Base-by-base conservation (phyloP, 768 basidiomycete species). In the Leucocoprinus leucothites region DNA sequence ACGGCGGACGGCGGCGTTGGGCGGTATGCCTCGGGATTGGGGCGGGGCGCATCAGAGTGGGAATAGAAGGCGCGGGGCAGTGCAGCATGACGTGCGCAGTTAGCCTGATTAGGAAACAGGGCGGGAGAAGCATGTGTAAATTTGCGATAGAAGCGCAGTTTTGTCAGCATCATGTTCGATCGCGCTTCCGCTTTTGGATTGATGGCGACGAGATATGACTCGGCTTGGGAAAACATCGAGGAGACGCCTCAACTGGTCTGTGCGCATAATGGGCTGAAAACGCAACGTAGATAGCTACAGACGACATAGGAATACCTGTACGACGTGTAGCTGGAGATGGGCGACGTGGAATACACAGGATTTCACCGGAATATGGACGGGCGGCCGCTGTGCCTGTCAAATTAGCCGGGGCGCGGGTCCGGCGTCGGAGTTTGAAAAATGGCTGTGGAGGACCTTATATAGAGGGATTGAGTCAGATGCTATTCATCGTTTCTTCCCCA, bases 341-440 rank as follows among this genome's bases (percentile, higher is more conserved):
- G 16, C 19, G 46, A 48, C 46, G 53, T 48, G 53, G 53, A 48
- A 22, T 22, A 46, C 53, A 55, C 53, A 48, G 53, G 53, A 36
- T 48, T 55, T 38, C 36, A 48, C 46, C 38, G 53, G 45, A 48
- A 41, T 13, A 41, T 8, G 26, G 34, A 19, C 24, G n/a, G 21
- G 14, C 31, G 42, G 42, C 42, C 28, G 51, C 1, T n/a, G 43
- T 43, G 18, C 28, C 42, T 45, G 42, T 11, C 14, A 50, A 19
- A 40, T 36, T 40, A 45, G 24, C 19, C 46, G n/a, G 36, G 22
- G 53, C 46, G 46, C 38, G 46, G 38, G 38, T 47, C 35, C 44
- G 53, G 22, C 21, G 26, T 55, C 53, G 53, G 53, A 55, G 53
- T 48, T 48, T 55, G 13, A 55, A 55, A 53, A 31, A 34, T 5